These are phyloP conservation scores for Senecio squalidus DNA, from an alignment of 140 eudicot genomes.

Conservation along the genomic window DNA sequence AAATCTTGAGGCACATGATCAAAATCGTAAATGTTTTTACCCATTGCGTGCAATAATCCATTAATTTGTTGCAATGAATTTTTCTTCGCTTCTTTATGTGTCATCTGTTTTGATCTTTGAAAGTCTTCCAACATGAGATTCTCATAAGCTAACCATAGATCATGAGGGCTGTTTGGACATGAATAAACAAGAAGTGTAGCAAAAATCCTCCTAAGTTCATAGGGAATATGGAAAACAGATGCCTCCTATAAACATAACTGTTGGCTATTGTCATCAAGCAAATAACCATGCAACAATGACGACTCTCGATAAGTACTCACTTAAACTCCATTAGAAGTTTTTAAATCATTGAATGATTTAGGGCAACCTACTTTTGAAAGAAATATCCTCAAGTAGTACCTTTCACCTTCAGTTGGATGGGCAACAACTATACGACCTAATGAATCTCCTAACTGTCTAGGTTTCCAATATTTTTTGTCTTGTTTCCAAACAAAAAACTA, in stretches of 20 bases:
- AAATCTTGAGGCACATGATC: not conserved
- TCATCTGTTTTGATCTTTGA: no score
- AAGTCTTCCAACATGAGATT: slow-evolving; percentile 10
- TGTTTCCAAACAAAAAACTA: slow-evolving; percentile 16
- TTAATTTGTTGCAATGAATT: not conserved
- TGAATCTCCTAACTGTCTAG: not conserved
- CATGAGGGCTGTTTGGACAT: no score
- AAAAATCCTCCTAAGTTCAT: no score
- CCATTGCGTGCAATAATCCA: not conserved
- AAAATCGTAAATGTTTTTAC: not conserved
- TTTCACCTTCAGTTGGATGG: slow-evolving; percentile 16
- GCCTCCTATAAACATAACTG: no score
- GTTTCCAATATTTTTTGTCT: not conserved
- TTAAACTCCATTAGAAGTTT: not conserved
- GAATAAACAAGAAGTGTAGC: no score
- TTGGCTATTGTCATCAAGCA: slow-evolving; percentile 14
- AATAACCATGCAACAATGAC: not conserved
- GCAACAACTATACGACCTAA: not conserved
- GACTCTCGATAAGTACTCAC: slow-evolving; percentile 8
- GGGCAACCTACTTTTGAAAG: not conserved
- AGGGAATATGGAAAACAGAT: no score
- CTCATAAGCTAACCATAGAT: slow-evolving; percentile 4
- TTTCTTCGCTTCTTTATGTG: not conserved
- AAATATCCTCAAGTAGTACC: no score
- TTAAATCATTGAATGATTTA: not conserved